These are phyloP conservation scores for Lenwebbia sp. DNA, from an alignment of 345 rosid species.

Conservation along the genomic window DNA sequence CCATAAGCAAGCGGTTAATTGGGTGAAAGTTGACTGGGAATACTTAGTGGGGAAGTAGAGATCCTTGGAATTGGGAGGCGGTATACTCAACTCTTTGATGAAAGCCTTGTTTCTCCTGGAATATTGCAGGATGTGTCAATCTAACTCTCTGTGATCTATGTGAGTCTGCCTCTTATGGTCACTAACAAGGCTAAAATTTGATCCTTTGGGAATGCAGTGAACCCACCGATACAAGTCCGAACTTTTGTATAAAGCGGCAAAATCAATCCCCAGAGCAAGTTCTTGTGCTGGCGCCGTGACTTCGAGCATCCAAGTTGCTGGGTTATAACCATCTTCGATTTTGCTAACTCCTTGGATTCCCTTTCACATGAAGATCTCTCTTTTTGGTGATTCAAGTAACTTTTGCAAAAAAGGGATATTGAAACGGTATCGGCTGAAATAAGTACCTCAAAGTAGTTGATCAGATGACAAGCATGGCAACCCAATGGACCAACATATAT, in stretches of 20 bases:
- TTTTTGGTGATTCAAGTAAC: background rate
- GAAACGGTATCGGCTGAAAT: background rate
- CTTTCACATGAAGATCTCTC: background rate
- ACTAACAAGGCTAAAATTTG: background rate
- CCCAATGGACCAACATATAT: slow-evolving; percentile 42
- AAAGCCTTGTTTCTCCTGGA: slow-evolving; percentile 43
- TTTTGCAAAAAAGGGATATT: background rate
- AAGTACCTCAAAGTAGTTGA: slow-evolving; percentile 35
- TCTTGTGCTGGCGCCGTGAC: slow-evolving; percentile 25
- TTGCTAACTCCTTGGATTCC: slow-evolving; percentile 19
- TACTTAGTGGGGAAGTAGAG: slow-evolving; percentile 17
- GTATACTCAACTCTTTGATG: slow-evolving; percentile 15
- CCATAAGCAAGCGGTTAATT: slow-evolving; percentile 32
- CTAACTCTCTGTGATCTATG: background rate
- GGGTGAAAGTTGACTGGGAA: slow-evolving; percentile 12
- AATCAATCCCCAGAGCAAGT: slow-evolving; percentile 18
- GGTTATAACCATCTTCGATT: slow-evolving; percentile 39
- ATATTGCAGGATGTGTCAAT: background rate
- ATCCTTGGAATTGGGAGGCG: slow-evolving; percentile 18
- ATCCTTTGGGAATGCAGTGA: background rate
- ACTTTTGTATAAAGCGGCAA: slow-evolving; percentile 16
- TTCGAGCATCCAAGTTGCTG: slow-evolving; percentile 57
- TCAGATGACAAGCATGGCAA: slow-evolving; percentile 19
- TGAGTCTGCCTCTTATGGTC: background rate
- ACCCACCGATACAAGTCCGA: slow-evolving; percentile 24